Percentiles rank a stretch among this genome's conserved stretches.
Conservation (phyloP, 2,329 filamentous ascomycete species). For the Verticillium albo-atrum region DNA sequence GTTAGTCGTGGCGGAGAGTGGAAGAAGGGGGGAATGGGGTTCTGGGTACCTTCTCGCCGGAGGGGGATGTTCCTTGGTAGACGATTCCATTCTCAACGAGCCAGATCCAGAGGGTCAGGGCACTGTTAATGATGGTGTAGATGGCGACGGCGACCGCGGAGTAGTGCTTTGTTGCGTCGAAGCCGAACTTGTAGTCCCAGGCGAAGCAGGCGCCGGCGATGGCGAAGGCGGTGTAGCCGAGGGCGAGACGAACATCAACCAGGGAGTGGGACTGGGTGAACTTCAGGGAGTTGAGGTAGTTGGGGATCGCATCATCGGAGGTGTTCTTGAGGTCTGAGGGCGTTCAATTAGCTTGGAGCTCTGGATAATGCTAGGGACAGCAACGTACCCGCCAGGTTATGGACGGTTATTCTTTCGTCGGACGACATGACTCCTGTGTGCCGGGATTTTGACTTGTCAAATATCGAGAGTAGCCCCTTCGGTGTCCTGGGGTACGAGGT, state of each 20-base stretch:
- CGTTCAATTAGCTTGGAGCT: constrained; percentile 10
- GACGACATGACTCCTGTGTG: constrained; percentile 30
- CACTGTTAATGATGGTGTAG: constrained; percentile 75
- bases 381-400: constrained; percentile 58
- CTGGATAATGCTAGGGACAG: neutral
- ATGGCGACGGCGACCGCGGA: constrained; percentile 73
- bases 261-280: constrained; percentile 80
- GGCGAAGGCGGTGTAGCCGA: constrained; percentile 79
- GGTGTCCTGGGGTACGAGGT: neutral
- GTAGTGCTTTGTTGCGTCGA: constrained; percentile 78
- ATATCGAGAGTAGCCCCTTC: neutral
- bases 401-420: constrained; percentile 58
- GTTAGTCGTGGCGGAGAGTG: constrained; percentile 9
- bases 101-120: constrained; percentile 80
- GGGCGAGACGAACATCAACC: constrained; percentile 73
- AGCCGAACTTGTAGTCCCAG: constrained; percentile 88
- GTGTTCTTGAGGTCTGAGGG: constrained; percentile 87
- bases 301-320: constrained; percentile 87
- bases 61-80: constrained; percentile 67
- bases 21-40: neutral
- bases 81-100: constrained; percentile 76
- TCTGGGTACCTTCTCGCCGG: constrained; percentile 57
- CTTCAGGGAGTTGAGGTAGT: constrained; percentile 84
- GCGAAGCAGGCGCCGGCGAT: constrained; percentile 81
- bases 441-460: neutral